Evolutionary conservation across 768 basidiomycete species (phyloP), one percentile per base, ranked within the genome.

Genomic region (Amanita exitialis): DNA sequence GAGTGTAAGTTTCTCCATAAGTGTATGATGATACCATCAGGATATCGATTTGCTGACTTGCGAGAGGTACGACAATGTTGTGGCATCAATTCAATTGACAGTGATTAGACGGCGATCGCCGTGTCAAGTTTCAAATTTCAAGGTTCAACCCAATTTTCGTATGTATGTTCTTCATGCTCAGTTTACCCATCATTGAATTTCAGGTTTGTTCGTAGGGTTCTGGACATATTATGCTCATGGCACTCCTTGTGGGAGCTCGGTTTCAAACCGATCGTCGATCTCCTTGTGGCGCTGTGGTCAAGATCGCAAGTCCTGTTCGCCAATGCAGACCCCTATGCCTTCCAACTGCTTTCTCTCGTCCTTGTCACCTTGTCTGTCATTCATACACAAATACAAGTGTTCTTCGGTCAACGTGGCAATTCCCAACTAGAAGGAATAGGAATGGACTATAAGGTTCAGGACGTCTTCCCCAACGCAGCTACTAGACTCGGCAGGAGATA

Each of bases 401-500:
- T 54, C 57, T 23, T 53, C 61, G 51, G 38, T 44, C 47, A 6
- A 34, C 54, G 3, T 53, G 49, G 6, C 39, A 39, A 38, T 20
- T 10, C 27, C 7, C 12, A 27, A n/a, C n/a, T 18, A 15, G 47
- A 28, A 39, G 23, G 10, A 38, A 49, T 49, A 39, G 23, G 10
- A 38, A 49, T 49, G 47, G 23, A 15, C 10, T 15, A 5, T 37
- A 39, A 49, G 23, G 15, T 30, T 38, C 36, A 48, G 20, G 36
- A 36, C 15, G 18, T 9, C 16, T 28, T 1, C 5, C 23, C 47
- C n/a, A 15, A 12, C 10, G 16, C 13, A 23, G 47, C 36, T 27
- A 7, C 35, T 13, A 28, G 15, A 9, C 47, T 48, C 25, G 21
- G 32, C 1, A 65, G 67, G 55, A 78, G 77, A 56, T 86, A 86